Base-by-base conservation (phyloP, 2,329 filamentous ascomycete species). In the Fusarium sororula region DNA sequence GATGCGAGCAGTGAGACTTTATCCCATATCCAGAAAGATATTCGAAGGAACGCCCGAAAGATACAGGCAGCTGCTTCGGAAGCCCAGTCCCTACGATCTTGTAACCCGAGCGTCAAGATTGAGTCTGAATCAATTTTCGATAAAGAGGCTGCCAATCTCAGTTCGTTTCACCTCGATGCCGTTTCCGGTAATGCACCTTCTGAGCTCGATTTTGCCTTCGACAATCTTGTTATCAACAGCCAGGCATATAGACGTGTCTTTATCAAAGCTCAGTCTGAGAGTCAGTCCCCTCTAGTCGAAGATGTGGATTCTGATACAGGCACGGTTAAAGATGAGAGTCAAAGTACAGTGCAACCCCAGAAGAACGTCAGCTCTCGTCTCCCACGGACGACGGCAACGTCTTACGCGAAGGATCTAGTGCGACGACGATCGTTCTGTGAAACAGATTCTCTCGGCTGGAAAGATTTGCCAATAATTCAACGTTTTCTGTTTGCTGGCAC, bases 81-180 rank as follows among this genome's bases (percentile, higher is more conserved):
- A 28, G 51, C 24, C 0, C 24, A 38, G 4, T 54, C 51, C 0
- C 14, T 54, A 0, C 18, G 18, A n/a, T 18, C 51, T 0, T 15
- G 8, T 0, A 24, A 4, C 6, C 48, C 30, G 4, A 51, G 48
- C 9, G 17, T 51, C 30, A 51, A 24, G 3, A 38, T 38, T 10
- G n/a, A 28, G 0, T 5, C 7, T 0, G 51, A n/a, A 5, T 54
- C 51, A 2, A 28, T n/a, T 2, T 39, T 54, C 2, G 51, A 28
- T 9, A 28, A 22, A 0, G 5, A 28, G 0, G 0, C 24, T 5
- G 7, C 2, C 7, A 26, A n/a, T 0, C 14, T 28, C 7, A 54
- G 24, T 2, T n/a, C 13, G 0, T 54, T 28, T 3, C 18, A 1
- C 1, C 0, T 2, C 0, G 15, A n/a, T 0, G 22, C 47, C 5